These are phyloP conservation scores for Chlamydomonas applanata DNA, from an alignment of 139 green algal genomes.

Conservation along the genomic window DNA sequence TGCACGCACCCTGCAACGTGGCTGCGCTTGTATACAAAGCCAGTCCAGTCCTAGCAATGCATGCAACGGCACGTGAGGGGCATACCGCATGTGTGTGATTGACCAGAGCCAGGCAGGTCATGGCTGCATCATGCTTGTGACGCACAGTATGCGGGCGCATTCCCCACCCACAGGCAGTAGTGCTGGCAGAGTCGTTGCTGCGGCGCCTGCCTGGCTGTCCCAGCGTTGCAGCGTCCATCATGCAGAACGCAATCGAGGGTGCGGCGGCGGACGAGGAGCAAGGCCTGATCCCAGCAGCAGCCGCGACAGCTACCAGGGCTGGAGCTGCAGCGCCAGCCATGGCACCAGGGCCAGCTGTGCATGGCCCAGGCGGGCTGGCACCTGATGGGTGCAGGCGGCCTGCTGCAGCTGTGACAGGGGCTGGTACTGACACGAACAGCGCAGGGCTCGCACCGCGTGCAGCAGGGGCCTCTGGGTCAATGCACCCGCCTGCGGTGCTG, in stretches of 20 bases:
- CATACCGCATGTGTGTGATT: neutral
- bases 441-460: neutral
- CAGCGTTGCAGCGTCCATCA: constrained; percentile 9
- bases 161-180: constrained; percentile 15
- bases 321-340: neutral
- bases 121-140: neutral
- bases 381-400: too few species aligned
- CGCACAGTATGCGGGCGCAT: neutral
- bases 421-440: too few species aligned
- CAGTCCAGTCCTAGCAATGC: too few species aligned
- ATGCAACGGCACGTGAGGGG: neutral
- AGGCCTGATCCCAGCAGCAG: too few species aligned
- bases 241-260: constrained; percentile 16
- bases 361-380: neutral
- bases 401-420: too few species aligned
- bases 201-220: constrained; percentile 34
- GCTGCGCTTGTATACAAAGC: neutral
- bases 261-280: neutral
- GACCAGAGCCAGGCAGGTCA: neutral
- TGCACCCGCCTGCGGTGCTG: neutral
- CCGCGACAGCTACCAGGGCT: too few species aligned
- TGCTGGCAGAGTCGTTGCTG: constrained; percentile 39
- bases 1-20: neutral
- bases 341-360: neutral
- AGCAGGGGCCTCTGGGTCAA: neutral